Evolutionary conservation across 352 stramenopile genomes (phyloP), one percentile per base, ranked within the genome.

Genomic region (Globisporangium cederbergense): DNA sequence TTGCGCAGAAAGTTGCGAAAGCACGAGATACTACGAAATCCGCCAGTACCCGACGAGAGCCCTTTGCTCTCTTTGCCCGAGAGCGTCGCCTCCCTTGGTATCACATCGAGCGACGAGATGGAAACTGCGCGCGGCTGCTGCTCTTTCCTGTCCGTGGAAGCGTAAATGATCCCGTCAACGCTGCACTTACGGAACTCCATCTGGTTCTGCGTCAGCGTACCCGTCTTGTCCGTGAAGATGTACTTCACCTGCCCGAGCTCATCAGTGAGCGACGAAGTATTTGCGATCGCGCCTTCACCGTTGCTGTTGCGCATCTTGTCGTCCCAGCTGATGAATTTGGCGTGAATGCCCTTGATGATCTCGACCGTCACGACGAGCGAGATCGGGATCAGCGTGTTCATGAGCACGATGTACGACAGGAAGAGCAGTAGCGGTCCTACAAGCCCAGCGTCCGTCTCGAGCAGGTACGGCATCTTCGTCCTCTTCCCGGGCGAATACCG

Each of bases 111-210:
- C 3, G 76, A 72, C 18, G 77, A 71, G 22, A 83, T 74, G 9
- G 76, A 83, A 6, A 78, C 58, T 1, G 64, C 47, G 34, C 68
- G 75, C 4, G 71, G 20, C 0, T 63, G 62, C 2, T 78, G 62
- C 2, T 78, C 68, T 1, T 74, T 79, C 56, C 70, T 72, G n/a
- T 81, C 76, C 7, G 52, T 52, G 0, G 28, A 54, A 4, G 81
- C 73, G 73, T 97, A 98, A n/a, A 95, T 65, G 6, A 76, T 67
- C 20, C 93, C 91, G 57, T 90, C 88, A 14, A 98, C 90, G 64
- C 87, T 97, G 67, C 93, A 98, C 60, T 95, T 92, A 43, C 97
- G 97, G 66, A 99, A 99, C 53, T 94, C 86, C 95, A 98, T 98
- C 49, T 91, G 79, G 67, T 98, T 98, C 60, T 93, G 79, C 16